Evolutionary conservation across 1,284 basidiomycete genomes (phyloP).

Genomic region (Marasmius tenuissimus): DNA sequence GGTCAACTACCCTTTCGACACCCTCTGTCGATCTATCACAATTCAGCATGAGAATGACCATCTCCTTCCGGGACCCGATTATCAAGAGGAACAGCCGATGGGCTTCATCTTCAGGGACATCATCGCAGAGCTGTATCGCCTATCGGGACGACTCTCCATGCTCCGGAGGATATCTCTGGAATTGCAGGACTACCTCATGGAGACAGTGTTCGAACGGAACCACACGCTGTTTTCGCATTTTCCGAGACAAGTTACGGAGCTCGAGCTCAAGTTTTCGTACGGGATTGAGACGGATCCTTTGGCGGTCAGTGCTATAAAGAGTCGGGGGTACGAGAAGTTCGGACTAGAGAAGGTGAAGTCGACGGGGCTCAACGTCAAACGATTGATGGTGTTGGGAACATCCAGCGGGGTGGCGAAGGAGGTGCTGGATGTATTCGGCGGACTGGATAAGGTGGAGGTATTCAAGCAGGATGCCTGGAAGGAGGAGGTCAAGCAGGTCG

Average conservation of each 20-base stretch:
- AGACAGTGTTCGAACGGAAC: neutral
- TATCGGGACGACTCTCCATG: neutral
- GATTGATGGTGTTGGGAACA: neutral
- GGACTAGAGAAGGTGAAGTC: neutral
- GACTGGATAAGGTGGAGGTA: neutral
- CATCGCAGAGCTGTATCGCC: neutral
- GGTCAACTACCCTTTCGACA: neutral
- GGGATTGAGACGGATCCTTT: neutral
- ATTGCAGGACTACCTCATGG: neutral
- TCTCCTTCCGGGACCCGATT: neutral
- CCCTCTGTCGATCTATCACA: neutral
- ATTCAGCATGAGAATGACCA: neutral
- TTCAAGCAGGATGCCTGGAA: slow-evolving; percentile 1
- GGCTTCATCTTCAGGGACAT: neutral
- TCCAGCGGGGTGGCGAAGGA: neutral
- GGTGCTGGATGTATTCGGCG: neutral
- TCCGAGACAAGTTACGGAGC: neutral
- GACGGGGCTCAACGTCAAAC: neutral
- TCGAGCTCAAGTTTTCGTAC: neutral
- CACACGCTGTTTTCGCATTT: neutral
- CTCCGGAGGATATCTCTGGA: neutral
- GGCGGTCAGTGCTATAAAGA: neutral
- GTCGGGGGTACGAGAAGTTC: neutral
- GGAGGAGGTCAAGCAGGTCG: neutral
- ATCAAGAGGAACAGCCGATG: neutral